Percentiles rank a stretch among this genome's conserved stretches.
Conservation (phyloP, 768 basidiomycete genomes). For the Pleurotus giganteus region DNA sequence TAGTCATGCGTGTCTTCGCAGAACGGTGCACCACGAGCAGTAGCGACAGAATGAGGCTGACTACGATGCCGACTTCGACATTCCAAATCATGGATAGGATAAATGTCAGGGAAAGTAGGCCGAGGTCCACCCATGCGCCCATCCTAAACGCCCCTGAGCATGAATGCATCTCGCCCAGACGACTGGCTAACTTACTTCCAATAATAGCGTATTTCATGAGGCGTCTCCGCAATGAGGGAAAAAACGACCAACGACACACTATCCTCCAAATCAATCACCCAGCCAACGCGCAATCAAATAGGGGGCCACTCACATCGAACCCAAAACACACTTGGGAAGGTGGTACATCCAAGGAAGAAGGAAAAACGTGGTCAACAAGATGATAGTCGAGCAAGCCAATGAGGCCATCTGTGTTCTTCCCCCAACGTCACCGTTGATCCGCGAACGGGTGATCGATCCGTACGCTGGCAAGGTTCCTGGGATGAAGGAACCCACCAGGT, state of each 20-base stretch:
- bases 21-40: conserved; percentile 88
- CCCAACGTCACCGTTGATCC: conserved; percentile 90
- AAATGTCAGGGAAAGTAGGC: conserved; percentile 85
- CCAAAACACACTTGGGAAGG: conserved; percentile 87
- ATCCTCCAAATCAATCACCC: not conserved
- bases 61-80: conserved; percentile 90
- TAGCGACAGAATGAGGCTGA: conserved; percentile 84
- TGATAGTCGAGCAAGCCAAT: conserved; percentile 67
- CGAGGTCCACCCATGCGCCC: conserved; percentile 89
- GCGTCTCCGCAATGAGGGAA: conserved; percentile 79
- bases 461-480: conserved; percentile 91
- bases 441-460: conserved; percentile 88
- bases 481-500: conserved; percentile 75
- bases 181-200: conserved; percentile 55
- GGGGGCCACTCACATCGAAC: conserved; percentile 64
- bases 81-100: conserved; percentile 84
- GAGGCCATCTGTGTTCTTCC: conserved; percentile 89
- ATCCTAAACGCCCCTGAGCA: conserved; percentile 45
- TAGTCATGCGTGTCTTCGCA: conserved; percentile 86
- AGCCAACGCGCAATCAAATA: not conserved
- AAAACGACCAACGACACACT: conserved; percentile 87
- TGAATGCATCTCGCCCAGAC: not conserved
- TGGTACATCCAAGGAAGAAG: conserved; percentile 82
- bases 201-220: conserved; percentile 84
- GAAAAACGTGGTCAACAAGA: conserved; percentile 87